These are phyloP conservation scores for Xylaria sp. DNA, from an alignment of 2,329 filamentous ascomycete species.

Conservation along the genomic window DNA sequence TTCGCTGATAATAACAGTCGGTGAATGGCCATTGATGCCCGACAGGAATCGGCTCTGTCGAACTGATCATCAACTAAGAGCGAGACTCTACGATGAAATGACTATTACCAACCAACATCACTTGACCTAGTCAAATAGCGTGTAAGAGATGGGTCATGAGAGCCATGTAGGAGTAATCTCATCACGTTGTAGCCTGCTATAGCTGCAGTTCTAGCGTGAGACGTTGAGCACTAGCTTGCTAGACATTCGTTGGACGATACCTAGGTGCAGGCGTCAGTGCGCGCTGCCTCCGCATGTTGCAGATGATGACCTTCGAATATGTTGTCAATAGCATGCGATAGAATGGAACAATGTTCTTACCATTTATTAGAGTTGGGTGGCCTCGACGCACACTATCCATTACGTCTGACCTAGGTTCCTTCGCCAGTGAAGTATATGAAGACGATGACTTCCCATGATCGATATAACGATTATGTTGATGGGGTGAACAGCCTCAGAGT, in stretches of 20 bases:
- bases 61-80: neutral
- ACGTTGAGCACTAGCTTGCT: neutral
- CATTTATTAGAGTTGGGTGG: neutral
- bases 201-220: neutral
- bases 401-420: neutral
- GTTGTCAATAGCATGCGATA: neutral
- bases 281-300: neutral
- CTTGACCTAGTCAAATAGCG: neutral
- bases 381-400: neutral
- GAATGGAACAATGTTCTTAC: constrained; percentile 24
- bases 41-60: neutral
- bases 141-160: neutral
- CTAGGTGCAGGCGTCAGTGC: neutral
- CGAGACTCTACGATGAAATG: neutral
- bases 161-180: neutral
- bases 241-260: neutral
- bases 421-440: neutral
- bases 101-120: neutral
- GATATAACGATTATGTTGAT: neutral
- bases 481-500: neutral
- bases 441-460: neutral
- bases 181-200: neutral
- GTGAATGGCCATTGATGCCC: neutral
- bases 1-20: neutral
- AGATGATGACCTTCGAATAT: neutral